Percentiles rank a stretch among this genome's conserved stretches.
Conservation (phyloP, 2,329 filamentous ascomycete species). For the Colletotrichum incanum region DNA sequence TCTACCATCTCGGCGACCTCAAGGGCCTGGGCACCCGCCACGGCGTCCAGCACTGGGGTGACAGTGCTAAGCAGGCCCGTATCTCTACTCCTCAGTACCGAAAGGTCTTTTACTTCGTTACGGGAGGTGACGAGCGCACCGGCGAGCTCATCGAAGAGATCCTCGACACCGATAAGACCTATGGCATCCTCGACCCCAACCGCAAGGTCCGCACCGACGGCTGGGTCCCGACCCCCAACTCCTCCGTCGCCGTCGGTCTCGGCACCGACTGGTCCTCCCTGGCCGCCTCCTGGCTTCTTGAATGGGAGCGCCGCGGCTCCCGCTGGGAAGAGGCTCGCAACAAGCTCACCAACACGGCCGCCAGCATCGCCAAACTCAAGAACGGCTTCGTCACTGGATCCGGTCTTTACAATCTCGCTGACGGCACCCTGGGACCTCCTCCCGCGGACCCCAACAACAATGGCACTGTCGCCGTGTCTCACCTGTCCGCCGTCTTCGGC, state of each 20-base stretch:
- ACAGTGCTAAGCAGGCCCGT: conserved; percentile 74
- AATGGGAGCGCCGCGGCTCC: conserved; percentile 71
- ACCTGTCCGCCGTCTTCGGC: conserved; percentile 72
- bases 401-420: conserved; percentile 65
- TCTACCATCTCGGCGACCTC: conserved; percentile 72
- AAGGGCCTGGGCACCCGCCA: conserved; percentile 75
- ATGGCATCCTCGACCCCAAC: conserved; percentile 68
- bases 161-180: conserved; percentile 68
- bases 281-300: conserved; percentile 71
- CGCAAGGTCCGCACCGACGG: conserved; percentile 72
- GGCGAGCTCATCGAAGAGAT: conserved; percentile 68
- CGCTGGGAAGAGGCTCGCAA: conserved; percentile 66
- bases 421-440: conserved; percentile 66
- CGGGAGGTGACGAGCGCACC: conserved; percentile 71
- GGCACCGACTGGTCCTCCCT: conserved; percentile 74
- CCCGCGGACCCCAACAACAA: conserved; percentile 66
- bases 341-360: conserved; percentile 65
- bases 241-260: conserved; percentile 64
- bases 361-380: conserved; percentile 68
- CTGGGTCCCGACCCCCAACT: conserved; percentile 60
- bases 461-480: conserved; percentile 67
- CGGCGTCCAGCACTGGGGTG: conserved; percentile 74
- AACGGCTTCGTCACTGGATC: conserved; percentile 73
- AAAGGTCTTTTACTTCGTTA: conserved; percentile 69
- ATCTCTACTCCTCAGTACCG: conserved; percentile 73